A percentile compares a stretch with the other conserved stretches of the same genome.
Conservation (phyloP, 495 filamentous ascomycete species). For the Talaromyces thailandensis region DNA sequence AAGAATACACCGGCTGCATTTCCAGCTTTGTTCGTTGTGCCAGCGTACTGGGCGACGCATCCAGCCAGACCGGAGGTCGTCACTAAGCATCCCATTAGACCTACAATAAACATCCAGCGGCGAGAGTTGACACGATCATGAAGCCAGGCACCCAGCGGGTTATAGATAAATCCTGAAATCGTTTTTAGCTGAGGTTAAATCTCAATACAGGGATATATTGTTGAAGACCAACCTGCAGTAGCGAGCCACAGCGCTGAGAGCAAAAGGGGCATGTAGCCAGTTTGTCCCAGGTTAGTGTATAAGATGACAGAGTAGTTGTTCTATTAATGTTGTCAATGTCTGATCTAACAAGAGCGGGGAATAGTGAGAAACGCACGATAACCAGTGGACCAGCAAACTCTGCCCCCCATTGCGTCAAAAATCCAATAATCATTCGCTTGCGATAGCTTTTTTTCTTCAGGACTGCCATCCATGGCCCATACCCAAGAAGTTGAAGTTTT, state of each 20-base stretch:
- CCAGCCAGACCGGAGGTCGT: conserved; percentile 32
- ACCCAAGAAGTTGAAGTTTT: conserved; percentile 16
- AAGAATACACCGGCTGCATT: conserved; percentile 39
- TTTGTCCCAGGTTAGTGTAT: conserved; percentile 38
- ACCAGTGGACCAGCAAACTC: conserved; percentile 30
- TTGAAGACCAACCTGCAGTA: conserved; percentile 22
- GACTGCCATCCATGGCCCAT: conserved; percentile 24
- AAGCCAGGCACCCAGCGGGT: conserved; percentile 36
- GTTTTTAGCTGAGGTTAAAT: conserved; percentile 5
- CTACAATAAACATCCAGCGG: conserved; percentile 36
- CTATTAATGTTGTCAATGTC: conserved; percentile 4
- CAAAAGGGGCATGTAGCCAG: conserved; percentile 35
- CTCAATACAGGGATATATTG: neutral
- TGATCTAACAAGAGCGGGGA: neutral
- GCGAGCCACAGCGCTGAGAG: conserved; percentile 40
- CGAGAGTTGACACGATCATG: conserved; percentile 37
- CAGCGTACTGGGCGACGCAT: conserved; percentile 31
- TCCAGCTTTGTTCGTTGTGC: conserved; percentile 35
- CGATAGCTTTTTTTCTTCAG: conserved; percentile 32
- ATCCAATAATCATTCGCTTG: conserved; percentile 32
- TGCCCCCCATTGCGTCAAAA: conserved; percentile 29
- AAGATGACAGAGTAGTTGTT: conserved; percentile 43
- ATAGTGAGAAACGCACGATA: conserved; percentile 16
- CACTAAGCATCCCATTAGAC: conserved; percentile 26
- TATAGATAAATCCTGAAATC: conserved; percentile 29